A percentile compares a stretch with the other conserved stretches of the same genome.
Conservation (phyloP, 192 early-diverging fungal genomes). For the Entomortierella parvispora region DNA sequence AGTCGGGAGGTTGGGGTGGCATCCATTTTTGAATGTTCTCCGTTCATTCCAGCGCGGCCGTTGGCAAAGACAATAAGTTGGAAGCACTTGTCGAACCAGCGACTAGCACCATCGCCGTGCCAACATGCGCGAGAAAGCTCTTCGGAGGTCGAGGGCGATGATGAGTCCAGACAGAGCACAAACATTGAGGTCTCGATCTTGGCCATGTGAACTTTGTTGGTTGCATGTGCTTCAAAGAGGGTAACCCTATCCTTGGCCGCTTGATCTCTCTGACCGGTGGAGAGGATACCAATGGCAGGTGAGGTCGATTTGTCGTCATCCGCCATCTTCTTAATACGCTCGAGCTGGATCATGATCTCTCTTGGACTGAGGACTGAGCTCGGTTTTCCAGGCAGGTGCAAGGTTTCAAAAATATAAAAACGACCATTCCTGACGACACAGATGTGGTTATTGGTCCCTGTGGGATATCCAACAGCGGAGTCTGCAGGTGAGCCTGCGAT, state of each 20-base stretch:
- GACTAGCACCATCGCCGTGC: slow-evolving; percentile 85
- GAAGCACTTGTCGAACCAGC: slow-evolving; percentile 90
- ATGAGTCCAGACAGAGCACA: slow-evolving; percentile 81
- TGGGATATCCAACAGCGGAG: slow-evolving; percentile 69
- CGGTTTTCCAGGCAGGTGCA: slow-evolving; percentile 55
- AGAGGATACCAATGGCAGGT: slow-evolving; percentile 67
- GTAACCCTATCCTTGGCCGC: slow-evolving; percentile 64
- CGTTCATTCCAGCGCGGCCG: slow-evolving; percentile 70
- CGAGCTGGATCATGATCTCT: slow-evolving; percentile 66
- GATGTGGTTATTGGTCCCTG: slow-evolving; percentile 74
- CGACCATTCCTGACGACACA: slow-evolving; percentile 80
- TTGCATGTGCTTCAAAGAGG: slow-evolving; percentile 65
- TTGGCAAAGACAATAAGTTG: slow-evolving; percentile 77
- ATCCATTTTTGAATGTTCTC: slow-evolving; percentile 76
- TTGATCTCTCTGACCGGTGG: slow-evolving; percentile 63
- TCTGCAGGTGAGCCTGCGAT: slow-evolving; percentile 76
- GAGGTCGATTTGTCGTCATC: slow-evolving; percentile 57
- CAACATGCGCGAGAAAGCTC: slow-evolving; percentile 81
- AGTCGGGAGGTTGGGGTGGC: slow-evolving; percentile 82
- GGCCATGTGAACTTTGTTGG: slow-evolving; percentile 70
- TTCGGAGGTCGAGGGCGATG: slow-evolving; percentile 72
- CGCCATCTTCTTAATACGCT: slow-evolving; percentile 72
- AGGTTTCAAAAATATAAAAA: slow-evolving; percentile 75
- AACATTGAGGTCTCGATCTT: slow-evolving; percentile 80
- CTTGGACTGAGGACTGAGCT: slow-evolving; percentile 42